Percentiles rank a stretch among this genome's conserved stretches.
phyloP scores from a whole-genome alignment of 495 filamentous ascomycete genomes.

The Xylaria longipes region DNA sequence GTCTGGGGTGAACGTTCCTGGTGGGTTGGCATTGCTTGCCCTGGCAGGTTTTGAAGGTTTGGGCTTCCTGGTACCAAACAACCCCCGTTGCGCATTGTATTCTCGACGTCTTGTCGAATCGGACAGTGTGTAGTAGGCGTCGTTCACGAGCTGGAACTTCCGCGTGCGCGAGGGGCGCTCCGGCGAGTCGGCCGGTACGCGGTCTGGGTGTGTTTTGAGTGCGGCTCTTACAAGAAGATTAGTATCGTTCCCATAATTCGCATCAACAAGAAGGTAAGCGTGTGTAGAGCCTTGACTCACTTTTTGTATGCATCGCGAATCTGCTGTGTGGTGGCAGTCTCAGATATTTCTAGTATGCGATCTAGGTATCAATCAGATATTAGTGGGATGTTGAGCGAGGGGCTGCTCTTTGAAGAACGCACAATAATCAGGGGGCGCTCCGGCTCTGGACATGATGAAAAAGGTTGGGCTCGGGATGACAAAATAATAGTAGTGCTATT shows the following conservation, averaged over 20 bases:
- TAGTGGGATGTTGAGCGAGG: constrained; percentile 27
- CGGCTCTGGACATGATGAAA: constrained; percentile 46
- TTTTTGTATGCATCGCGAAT: constrained; percentile 96
- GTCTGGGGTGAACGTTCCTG: constrained; percentile 47
- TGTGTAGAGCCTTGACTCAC: constrained; percentile 46
- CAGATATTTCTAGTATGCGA: constrained; percentile 71
- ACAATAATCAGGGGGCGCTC: constrained; percentile 61
- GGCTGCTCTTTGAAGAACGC: constrained; percentile 30
- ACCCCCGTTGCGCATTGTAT: constrained; percentile 76
- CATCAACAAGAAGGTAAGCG: background rate
- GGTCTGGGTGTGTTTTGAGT: constrained; percentile 92
- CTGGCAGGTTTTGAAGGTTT: constrained; percentile 5
- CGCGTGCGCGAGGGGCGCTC: constrained; percentile 83
- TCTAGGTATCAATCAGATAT: constrained; percentile 30
- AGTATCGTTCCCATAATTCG: constrained; percentile 17
- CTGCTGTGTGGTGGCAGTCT: constrained; percentile 77
- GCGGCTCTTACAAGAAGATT: constrained; percentile 69
- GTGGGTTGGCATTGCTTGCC: constrained; percentile 40
- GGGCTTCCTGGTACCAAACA: constrained; percentile 34
- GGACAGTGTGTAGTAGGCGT: constrained; percentile 95
- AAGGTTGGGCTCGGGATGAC: background rate
- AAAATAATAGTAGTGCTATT: background rate
- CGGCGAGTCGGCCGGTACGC: constrained; percentile 82
- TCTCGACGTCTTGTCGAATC: constrained; percentile 81
- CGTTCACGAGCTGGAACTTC: constrained; percentile 95